These are phyloP conservation scores for Agarophyton chilense DNA, from an alignment of 23 red algal genomes.

Conservation along the genomic window DNA sequence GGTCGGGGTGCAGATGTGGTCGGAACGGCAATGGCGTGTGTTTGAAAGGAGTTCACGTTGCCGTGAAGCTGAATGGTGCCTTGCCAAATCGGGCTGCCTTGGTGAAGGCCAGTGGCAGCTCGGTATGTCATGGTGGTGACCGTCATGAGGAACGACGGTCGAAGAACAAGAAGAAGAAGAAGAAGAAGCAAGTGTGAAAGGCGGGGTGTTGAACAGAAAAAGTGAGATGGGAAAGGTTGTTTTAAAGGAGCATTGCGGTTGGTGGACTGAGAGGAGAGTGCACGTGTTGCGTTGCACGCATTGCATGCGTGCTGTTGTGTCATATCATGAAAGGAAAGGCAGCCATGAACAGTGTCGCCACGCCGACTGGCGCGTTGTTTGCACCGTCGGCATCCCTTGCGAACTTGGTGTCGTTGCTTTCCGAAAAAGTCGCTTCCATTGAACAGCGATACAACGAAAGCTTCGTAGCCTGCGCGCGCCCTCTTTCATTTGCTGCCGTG, in stretches of 20 bases:
- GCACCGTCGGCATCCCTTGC: not conserved
- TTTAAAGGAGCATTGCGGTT: not conserved
- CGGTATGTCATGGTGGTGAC: not conserved
- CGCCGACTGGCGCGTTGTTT: not conserved
- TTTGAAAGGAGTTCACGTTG: not conserved
- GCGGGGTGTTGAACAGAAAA: no score
- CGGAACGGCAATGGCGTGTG: not conserved
- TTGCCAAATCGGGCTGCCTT: not conserved
- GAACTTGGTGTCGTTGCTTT: no score
- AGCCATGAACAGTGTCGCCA: not conserved
- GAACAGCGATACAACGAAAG: no score
- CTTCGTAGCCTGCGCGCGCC: no score
- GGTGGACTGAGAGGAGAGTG: not conserved
- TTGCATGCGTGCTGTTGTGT: not conserved
- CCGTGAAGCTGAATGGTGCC: slow-evolving; percentile 1
- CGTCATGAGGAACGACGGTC: not conserved
- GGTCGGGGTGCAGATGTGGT: slow-evolving; percentile 18
- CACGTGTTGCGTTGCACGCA: not conserved
- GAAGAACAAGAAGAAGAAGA: not conserved
- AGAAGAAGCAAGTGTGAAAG: no score
- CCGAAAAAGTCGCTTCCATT: no score
- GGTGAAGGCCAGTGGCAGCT: not conserved
- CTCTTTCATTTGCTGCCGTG: no score
- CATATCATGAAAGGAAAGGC: not conserved
- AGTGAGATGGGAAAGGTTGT: no score